Conservation (phyloP, 495 filamentous ascomycete genomes). For the Hypoxylon trugodes region DNA sequence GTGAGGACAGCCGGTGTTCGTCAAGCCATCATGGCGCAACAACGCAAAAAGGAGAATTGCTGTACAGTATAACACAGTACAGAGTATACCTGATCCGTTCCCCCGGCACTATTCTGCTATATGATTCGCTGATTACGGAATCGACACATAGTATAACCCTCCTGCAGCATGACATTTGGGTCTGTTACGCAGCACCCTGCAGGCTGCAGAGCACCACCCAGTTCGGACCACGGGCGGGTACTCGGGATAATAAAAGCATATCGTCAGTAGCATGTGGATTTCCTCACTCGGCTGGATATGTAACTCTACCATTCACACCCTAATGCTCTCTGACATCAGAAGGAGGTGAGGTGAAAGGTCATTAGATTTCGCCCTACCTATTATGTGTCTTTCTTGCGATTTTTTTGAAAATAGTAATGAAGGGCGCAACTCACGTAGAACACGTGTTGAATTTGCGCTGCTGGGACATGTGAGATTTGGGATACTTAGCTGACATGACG, state of each 20-base stretch:
- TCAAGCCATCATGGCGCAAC: constrained; percentile 9
- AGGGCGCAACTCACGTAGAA: constrained; percentile 22
- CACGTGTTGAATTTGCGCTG: constrained; percentile 35
- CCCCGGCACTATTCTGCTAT: constrained; percentile 10
- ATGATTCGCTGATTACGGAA: constrained; percentile 27
- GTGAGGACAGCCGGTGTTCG: constrained; percentile 1
- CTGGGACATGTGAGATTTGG: constrained; percentile 31
- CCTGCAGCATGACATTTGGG: constrained; percentile 40
- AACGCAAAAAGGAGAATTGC: constrained; percentile 7
- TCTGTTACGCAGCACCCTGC: constrained; percentile 34
- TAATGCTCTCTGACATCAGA: constrained; percentile 40
- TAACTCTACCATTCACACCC: constrained; percentile 37
- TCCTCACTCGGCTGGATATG: constrained; percentile 37
- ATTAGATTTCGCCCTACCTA: constrained; percentile 21
- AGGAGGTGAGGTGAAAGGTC: constrained; percentile 8
- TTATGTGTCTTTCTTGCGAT: constrained; percentile 15
- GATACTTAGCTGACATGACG: constrained; percentile 14
- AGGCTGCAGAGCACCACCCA: constrained; percentile 31
- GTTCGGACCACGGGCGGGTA: constrained; percentile 34
- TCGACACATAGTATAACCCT: constrained; percentile 14
- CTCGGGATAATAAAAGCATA: constrained; percentile 36
- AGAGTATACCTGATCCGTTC: constrained; percentile 28
- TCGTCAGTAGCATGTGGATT: constrained; percentile 30
- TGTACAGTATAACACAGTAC: constrained; percentile 22
- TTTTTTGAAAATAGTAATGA: no score